Evolutionary conservation across 2,329 filamentous ascomycete genomes (phyloP).

Genomic region (Beauveria pseudobassiana): DNA sequence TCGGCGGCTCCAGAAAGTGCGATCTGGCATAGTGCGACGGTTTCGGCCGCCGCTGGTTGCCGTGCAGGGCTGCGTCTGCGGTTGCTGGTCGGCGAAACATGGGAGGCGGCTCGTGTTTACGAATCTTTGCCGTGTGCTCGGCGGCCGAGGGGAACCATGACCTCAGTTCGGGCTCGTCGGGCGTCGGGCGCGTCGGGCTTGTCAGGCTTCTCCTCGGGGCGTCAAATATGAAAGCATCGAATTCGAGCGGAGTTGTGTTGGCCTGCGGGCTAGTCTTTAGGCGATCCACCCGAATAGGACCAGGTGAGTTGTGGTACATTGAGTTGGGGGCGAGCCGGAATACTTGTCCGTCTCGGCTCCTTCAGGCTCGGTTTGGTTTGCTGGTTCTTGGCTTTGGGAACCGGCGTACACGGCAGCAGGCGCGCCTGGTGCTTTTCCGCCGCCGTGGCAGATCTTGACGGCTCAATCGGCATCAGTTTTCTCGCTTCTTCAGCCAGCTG

Average conservation of each 20-base stretch:
- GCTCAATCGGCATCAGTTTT: constrained; percentile 31
- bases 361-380: background rate
- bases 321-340: background rate
- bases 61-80: constrained; percentile 16
- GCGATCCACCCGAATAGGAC: background rate
- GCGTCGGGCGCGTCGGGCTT: no score
- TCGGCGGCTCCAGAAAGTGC: constrained; percentile 55
- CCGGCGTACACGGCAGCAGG: background rate
- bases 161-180: constrained; percentile 20
- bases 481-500: constrained; percentile 43
- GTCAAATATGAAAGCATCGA: constrained; percentile 13
- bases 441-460: background rate
- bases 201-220: constrained; percentile 14
- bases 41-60: background rate
- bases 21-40: constrained; percentile 61
- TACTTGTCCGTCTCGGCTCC: background rate
- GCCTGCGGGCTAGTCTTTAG: background rate
- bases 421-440: background rate
- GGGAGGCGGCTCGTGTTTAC: constrained; percentile 13
- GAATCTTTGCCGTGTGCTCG: constrained; percentile 26
- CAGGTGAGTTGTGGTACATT: background rate
- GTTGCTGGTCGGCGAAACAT: constrained; percentile 18
- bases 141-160: constrained; percentile 31
- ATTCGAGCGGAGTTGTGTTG: constrained; percentile 11
- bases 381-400: background rate